phyloP scores from a whole-genome alignment of 129 eudicot genomes.

The Rutidosis leptorrhynchoides region DNA sequence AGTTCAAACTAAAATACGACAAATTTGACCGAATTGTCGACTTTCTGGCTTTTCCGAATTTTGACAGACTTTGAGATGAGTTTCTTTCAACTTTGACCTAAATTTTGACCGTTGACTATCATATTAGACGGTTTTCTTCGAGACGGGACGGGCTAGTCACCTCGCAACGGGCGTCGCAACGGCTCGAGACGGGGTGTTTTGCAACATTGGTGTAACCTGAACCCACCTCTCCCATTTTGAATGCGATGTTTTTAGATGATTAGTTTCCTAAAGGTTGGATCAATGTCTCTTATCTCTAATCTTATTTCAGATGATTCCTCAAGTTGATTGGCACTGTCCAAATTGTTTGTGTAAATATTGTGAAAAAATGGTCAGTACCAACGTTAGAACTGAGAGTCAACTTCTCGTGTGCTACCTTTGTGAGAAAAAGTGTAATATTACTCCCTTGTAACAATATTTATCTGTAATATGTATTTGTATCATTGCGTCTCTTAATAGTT shows the following conservation, averaged over 20 bases:
- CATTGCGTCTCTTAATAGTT: not conserved
- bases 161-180: too few species aligned
- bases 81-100: too few species aligned
- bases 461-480: conserved; percentile 14
- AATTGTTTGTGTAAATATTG: conserved; percentile 78
- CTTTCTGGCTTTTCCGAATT: too few species aligned
- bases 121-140: too few species aligned
- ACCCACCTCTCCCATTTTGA: conserved; percentile 13
- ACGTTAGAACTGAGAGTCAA: conserved; percentile 26
- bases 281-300: conserved; percentile 21
- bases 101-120: too few species aligned
- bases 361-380: conserved; percentile 40
- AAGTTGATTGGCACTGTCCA: conserved; percentile 93
- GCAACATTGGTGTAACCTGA: too few species aligned
- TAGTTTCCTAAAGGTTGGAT: conserved; percentile 14
- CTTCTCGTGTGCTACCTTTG: conserved; percentile 54
- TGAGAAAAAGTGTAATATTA: conserved; percentile 64
- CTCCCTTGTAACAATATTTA: not conserved
- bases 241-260: conserved; percentile 8
- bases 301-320: conserved; percentile 78
- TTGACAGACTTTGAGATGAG: too few species aligned
- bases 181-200: too few species aligned
- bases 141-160: too few species aligned
- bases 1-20: too few species aligned
- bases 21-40: too few species aligned